phyloP scores from a whole-genome alignment of 2,329 filamentous ascomycete species.

The Monilinia aucupariae region DNA sequence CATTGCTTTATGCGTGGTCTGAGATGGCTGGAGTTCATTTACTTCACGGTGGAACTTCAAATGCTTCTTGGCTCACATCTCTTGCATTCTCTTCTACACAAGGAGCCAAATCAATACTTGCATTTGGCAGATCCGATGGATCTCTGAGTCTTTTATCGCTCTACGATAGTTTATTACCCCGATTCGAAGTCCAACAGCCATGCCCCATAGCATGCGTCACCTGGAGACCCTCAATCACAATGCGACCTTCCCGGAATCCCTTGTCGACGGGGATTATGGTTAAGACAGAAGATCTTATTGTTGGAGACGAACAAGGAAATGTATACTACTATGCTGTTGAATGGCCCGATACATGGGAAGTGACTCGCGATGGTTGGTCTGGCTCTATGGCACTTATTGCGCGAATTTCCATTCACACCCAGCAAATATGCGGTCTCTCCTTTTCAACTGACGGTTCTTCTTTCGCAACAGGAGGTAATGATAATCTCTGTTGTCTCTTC shows the following conservation, averaged over 20 bases:
- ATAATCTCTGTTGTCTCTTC: slow-evolving; percentile 83
- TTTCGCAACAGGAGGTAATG: slow-evolving; percentile 87
- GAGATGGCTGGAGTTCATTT: slow-evolving; percentile 63
- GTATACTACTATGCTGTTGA: slow-evolving; percentile 88
- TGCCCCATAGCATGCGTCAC: slow-evolving; percentile 71
- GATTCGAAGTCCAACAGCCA: slow-evolving; percentile 70
- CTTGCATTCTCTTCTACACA: slow-evolving; percentile 80
- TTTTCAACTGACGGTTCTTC: slow-evolving; percentile 73
- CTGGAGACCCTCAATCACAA: slow-evolving; percentile 63
- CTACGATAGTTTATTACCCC: slow-evolving; percentile 57
- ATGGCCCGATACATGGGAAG: slow-evolving; percentile 65
- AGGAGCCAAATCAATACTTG: slow-evolving; percentile 74
- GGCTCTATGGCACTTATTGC: slow-evolving; percentile 74
- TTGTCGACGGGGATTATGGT: slow-evolving; percentile 44
- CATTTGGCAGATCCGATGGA: slow-evolving; percentile 75
- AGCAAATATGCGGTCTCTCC: slow-evolving; percentile 89
- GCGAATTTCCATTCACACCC: slow-evolving; percentile 70
- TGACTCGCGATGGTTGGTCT: slow-evolving; percentile 62
- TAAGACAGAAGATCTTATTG: slow-evolving; percentile 73
- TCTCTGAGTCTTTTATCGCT: slow-evolving; percentile 73
- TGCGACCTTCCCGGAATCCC: slow-evolving; percentile 48
- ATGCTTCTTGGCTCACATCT: slow-evolving; percentile 65
- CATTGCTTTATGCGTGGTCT: slow-evolving; percentile 82
- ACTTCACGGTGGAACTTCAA: slow-evolving; percentile 44
- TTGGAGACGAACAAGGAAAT: slow-evolving; percentile 77